phyloP scores from a whole-genome alignment of 495 filamentous ascomycete species.

The Aspergillus nidulans region DNA sequence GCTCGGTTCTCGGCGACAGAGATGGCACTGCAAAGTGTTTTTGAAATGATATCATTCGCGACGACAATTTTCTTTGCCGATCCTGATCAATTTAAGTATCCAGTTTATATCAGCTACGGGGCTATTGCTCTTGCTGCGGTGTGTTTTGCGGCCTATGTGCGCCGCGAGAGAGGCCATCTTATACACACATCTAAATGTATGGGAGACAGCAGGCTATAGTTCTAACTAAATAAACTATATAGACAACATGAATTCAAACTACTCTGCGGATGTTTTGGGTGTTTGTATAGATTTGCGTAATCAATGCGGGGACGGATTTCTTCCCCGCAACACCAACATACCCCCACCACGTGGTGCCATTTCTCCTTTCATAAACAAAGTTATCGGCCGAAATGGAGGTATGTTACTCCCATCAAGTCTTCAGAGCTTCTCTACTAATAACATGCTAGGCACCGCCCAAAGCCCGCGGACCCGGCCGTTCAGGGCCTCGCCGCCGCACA shows the following conservation, averaged over 20 bases:
- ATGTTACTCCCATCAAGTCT: neutral
- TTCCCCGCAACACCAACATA: neutral
- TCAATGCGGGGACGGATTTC: conserved; percentile 3
- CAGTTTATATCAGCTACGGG: conserved; percentile 51
- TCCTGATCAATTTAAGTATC: conserved; percentile 58
- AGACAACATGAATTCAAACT: too few species aligned
- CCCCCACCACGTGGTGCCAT: neutral
- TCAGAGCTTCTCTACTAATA: neutral
- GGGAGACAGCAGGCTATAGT: neutral
- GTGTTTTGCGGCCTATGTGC: conserved; percentile 54
- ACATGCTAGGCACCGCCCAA: conserved; percentile 23
- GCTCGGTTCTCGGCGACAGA: conserved; percentile 62
- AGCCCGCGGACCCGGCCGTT: conserved; percentile 37
- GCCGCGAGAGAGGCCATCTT: conserved; percentile 57
- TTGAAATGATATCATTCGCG: conserved; percentile 59
- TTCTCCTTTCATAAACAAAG: neutral
- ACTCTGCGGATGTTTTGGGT: neutral
- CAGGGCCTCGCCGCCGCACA: conserved; percentile 39
- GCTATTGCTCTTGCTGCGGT: conserved; percentile 46
- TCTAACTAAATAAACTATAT: neutral
- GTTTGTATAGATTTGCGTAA: neutral
- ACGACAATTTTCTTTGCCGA: conserved; percentile 55
- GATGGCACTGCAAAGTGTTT: conserved; percentile 57
- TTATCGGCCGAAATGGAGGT: neutral
- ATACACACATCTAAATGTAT: conserved; percentile 45